Base-by-base conservation (phyloP, 176 grass and related monocot genomes). In the Oryza meridionalis region DNA sequence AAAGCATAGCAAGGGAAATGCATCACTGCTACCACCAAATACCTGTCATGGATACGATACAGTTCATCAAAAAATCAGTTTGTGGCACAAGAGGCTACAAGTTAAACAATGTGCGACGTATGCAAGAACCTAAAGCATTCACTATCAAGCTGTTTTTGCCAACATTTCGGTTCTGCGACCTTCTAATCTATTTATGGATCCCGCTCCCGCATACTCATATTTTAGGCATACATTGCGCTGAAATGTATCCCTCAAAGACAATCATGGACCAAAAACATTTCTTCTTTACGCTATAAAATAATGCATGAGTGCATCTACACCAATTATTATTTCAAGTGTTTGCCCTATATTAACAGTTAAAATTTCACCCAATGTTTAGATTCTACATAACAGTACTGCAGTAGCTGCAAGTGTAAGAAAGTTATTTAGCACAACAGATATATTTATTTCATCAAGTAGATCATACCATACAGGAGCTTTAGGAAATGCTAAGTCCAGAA, bases 1-100 rank as follows among this genome's bases (percentile, higher is more conserved):
- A 93, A 58, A 21, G 87, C 96, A 29, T 93, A 95, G 32, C 96
- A 98, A n/a, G 96, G 96, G 21, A 95, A 76, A 65, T 98, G 96
- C 74, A 98, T 85, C 87, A 90, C 13, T 53, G 89, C 96, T 67
- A 95, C 93, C 66, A 85, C 76, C 46, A 95, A 69, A 51, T 98
- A 98, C 89, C 94, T 97, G 83, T 15, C 53, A 82, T 17, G 68
- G 75, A 73, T 29, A 38, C 2, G 75, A 72, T 22, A 38, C 2
- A 32, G 33, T 27, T 35, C 46, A 69, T 59, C 59, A 29, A n/a
- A 70, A 81, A 42, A 24, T 2, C 64, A 58, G 13, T 77, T 51
- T 17, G 68, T 15, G 62, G 11, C 25, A 65, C 19, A 66, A 66
- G 55, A 80, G 6, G 13, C 31, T 32, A 14, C 21, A 72, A 9